Conservation (phyloP, 768 basidiomycete species). For the Suillus discolor region DNA sequence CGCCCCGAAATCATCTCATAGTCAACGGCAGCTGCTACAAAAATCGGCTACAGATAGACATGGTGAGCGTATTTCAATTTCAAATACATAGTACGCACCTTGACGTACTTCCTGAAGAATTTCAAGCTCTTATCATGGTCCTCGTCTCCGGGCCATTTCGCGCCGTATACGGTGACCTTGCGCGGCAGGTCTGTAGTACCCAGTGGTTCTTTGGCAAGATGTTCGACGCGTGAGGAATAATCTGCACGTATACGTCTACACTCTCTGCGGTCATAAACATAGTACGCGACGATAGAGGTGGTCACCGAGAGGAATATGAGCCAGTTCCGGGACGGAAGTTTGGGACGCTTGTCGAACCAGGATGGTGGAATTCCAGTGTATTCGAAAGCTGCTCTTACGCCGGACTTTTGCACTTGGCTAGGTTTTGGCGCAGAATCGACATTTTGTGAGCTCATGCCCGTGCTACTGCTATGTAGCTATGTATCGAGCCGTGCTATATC, state of each 20-base stretch:
- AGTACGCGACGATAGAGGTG: slow-evolving; percentile 67
- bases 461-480: background rate
- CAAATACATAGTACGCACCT: slow-evolving; percentile 57
- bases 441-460: slow-evolving; percentile 13
- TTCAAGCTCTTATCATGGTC: slow-evolving; percentile 81
- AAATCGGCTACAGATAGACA: slow-evolving; percentile 66
- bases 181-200: slow-evolving; percentile 68
- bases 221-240: slow-evolving; percentile 80
- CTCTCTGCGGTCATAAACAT: slow-evolving; percentile 84
- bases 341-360: slow-evolving; percentile 84
- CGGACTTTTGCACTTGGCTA: slow-evolving; percentile 42
- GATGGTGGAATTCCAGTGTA: slow-evolving; percentile 72
- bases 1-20: slow-evolving; percentile 83
- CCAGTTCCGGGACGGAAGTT: slow-evolving; percentile 91
- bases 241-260: slow-evolving; percentile 76
- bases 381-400: slow-evolving; percentile 60
- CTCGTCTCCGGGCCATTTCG: slow-evolving; percentile 94
- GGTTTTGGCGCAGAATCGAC: slow-evolving; percentile 3
- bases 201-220: slow-evolving; percentile 70
- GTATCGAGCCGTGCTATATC: background rate
- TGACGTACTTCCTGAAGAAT: slow-evolving; percentile 97
- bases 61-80: slow-evolving; percentile 12
- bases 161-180: slow-evolving; percentile 83
- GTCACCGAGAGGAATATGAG: slow-evolving; percentile 87
- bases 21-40: slow-evolving; percentile 94